Evolutionary conservation across 208 protist genomes (phyloP).

Genomic region (Lotmaria passim): DNA sequence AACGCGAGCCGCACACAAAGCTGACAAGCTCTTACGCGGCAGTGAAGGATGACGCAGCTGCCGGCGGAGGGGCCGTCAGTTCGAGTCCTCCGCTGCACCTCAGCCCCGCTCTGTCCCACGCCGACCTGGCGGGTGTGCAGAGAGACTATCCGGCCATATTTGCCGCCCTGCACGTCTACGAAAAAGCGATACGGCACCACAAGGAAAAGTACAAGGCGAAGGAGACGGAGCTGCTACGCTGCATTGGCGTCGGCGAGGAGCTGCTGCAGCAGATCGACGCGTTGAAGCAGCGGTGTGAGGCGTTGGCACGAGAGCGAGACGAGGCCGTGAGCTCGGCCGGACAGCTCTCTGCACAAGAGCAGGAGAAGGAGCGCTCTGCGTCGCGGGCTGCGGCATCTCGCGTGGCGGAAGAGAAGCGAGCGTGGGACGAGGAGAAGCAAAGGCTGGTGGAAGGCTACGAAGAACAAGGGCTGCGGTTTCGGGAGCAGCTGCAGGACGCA

Average conservation of each 20-base stretch:
- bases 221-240: conserved; percentile 71
- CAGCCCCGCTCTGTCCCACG: neutral
- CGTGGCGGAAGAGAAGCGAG: neutral
- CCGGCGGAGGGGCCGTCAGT: neutral
- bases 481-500: conserved; percentile 28
- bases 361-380: neutral
- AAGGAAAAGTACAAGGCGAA: conserved; percentile 60
- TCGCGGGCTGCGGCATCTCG: neutral
- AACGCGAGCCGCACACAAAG: neutral
- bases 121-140: conserved; percentile 21
- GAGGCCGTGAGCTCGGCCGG: conserved; percentile 15
- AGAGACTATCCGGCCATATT: conserved; percentile 35
- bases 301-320: conserved; percentile 63
- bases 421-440: conserved; percentile 9
- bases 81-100: neutral
- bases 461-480: conserved; percentile 24
- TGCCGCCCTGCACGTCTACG: conserved; percentile 32
- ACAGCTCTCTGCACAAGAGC: neutral
- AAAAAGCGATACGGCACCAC: conserved; percentile 51
- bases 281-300: conserved; percentile 55
- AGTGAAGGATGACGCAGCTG: neutral
- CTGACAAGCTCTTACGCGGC: neutral
- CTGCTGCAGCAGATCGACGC: conserved; percentile 70
- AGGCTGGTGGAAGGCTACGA: conserved; percentile 12
- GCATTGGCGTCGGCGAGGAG: conserved; percentile 81